Evolutionary conservation across 768 basidiomycete species (phyloP), one percentile per base, ranked within the genome.

Genomic region (Mycena alexandri): DNA sequence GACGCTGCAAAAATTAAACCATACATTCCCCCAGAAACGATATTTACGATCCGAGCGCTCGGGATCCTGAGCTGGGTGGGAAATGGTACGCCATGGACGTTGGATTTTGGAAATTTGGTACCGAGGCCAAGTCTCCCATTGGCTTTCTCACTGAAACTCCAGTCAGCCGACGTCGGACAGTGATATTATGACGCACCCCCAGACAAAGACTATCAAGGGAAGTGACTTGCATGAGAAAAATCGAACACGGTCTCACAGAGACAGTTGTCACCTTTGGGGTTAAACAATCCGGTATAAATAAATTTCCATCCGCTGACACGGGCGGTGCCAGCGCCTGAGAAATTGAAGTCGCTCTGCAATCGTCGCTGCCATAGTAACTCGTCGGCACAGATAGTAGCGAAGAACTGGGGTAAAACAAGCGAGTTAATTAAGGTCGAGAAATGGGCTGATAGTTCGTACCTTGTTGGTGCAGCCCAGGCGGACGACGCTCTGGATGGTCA

Each of bases 1-100:
- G 24, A 25, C 33, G 16, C n/a, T 19, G n/a, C 41, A 36, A 43
- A 41, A 41, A 56, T 13, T 5, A 29, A 44, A 62, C 24, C 61
- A 44, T 43, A 93, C 94, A 92, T 95, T 74, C 95, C 95, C 21
- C 93, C 91, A 0, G 94, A 93, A 44, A 88, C 86, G 46, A 96
- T 80, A 66, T 82, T 87, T 43, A 96, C 92, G 61, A 95, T 86
- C 14, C 88, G 86, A 19, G 80, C 84, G 36, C 84, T 85, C 16
- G 87, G 87, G 51, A 95, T 82, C 46, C 77, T 79, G 47, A 96
- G 82, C 67, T 87, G 85, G 4, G 84, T 78, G 1, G 95, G 95
- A 73, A 85, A 89, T 6, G 93, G 89, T 3, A 91, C 84, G 22
- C 78, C 85, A 24, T 38, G 24, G 6, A 74, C 69, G 59, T 62